phyloP scores from a whole-genome alignment of 257 asterid species.

The Agastache rugosa region DNA sequence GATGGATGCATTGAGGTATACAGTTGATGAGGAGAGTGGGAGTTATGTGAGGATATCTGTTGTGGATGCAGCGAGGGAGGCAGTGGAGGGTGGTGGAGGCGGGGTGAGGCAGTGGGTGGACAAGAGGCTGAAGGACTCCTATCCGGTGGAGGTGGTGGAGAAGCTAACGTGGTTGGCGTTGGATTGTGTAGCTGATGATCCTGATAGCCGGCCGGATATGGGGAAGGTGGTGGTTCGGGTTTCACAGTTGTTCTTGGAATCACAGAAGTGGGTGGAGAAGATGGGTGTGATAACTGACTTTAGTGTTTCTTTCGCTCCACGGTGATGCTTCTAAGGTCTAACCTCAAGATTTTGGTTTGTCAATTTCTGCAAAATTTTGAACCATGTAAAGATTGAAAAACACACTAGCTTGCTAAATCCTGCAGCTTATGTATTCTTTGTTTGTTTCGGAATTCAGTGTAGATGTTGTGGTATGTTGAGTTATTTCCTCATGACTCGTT shows the following conservation, averaged over 20 bases:
- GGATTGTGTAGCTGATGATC: slow-evolving; percentile 75
- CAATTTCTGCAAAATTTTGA: not conserved
- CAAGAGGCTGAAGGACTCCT: slow-evolving; percentile 78
- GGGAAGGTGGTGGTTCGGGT: slow-evolving; percentile 65
- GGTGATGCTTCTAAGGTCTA: slow-evolving; percentile 36
- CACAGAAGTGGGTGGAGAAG: slow-evolving; percentile 74
- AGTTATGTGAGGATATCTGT: slow-evolving; percentile 71
- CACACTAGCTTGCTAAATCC: not conserved
- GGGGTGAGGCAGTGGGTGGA: slow-evolving; percentile 56
- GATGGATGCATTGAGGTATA: slow-evolving; percentile 73
- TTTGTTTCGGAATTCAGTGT: not conserved
- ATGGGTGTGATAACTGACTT: slow-evolving; percentile 51
- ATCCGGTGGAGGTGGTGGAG: slow-evolving; percentile 84
- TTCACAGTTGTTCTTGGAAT: slow-evolving; percentile 82
- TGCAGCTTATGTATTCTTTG: not conserved
- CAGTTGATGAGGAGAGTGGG: slow-evolving; percentile 64
- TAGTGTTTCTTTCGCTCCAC: slow-evolving; percentile 54
- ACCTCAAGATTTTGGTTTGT: slow-evolving; percentile 9
- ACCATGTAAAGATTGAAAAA: not conserved
- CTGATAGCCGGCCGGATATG: slow-evolving; percentile 78
- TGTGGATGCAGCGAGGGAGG: slow-evolving; percentile 72
- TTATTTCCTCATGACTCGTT: not conserved
- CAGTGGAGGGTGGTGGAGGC: slow-evolving; percentile 61
- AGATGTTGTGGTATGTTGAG: not conserved
- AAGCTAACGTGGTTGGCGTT: slow-evolving; percentile 64